Percentiles rank a stretch among this genome's conserved stretches.
phyloP scores from a whole-genome alignment of 1,284 basidiomycete species.

The Ceratobasidium sp. region DNA sequence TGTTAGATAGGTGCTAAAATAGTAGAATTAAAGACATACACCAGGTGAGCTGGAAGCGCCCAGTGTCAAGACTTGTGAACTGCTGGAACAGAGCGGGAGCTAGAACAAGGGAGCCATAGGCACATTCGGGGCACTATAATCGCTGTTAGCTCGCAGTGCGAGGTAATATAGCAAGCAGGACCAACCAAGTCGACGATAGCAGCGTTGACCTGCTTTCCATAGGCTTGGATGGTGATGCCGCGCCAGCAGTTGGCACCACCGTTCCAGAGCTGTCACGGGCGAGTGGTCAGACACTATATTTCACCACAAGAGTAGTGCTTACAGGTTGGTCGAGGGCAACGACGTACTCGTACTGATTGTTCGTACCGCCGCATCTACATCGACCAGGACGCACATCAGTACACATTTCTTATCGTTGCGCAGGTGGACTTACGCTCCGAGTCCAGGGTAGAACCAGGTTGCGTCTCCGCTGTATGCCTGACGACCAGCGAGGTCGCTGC shows the following conservation, averaged over 20 bases:
- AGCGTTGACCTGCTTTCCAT: slow-evolving; percentile 11
- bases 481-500: neutral
- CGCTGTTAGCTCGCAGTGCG: neutral
- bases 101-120: neutral
- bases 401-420: neutral
- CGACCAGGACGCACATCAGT: neutral
- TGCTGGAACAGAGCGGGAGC: slow-evolving; percentile 5
- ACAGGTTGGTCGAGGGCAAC: neutral
- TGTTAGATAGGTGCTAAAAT: too few species aligned
- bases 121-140: slow-evolving; percentile 5
- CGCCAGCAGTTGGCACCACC: slow-evolving; percentile 14
- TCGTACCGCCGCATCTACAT: slow-evolving; percentile 1
- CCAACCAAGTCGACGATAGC: slow-evolving; percentile 13
- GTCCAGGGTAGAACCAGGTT: slow-evolving; percentile 10
- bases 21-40: neutral
- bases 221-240: slow-evolving; percentile 14
- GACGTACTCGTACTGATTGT: slow-evolving; percentile 1
- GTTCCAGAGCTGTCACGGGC: neutral
- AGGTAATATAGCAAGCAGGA: neutral
- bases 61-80: neutral
- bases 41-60: slow-evolving; percentile 1
- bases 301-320: neutral
- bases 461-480: slow-evolving; percentile 1
- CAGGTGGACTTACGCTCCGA: slow-evolving; percentile 5
- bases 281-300: neutral